Base-by-base conservation (phyloP, 345 rosid genomes). In the Gossypium rotundifolium region DNA sequence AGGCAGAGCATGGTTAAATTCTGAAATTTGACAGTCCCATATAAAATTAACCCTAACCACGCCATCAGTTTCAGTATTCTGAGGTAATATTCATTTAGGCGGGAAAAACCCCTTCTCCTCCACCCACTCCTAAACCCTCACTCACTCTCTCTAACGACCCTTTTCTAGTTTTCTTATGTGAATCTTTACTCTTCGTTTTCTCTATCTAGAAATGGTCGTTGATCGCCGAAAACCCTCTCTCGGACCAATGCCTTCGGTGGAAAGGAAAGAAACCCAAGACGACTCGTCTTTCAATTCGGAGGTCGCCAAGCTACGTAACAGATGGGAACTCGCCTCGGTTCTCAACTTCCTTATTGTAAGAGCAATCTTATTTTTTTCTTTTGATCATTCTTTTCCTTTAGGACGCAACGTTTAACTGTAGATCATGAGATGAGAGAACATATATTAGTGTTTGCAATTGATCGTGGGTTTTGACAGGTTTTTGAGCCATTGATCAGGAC, bases 311-410 rank as follows among this genome's bases (percentile, higher is more conserved):
- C 79, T 94, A 70, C 97, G 98, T 52, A 82, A 84, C 61, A 85
- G 88, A 58, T 94, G 98, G 98, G 97, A 94, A 76, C 91, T 94
- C 33, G 98, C 98, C 38, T 92, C 93, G 13, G 93, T 90, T 80
- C 91, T 94, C 73, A 92, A 90, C 80, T 94, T 94, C 79, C 74
- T 94, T 10, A 85, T 77, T 53, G 98, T 92, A 78, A 73, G 75
- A 73, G 54, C 54, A 22, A 51, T 38, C 38, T 33, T 27, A 1
- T 27, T 58, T 6, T 9, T 12, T 27, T 7, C 7, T 52, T 22
- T 7, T 25, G 22, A 33, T 33, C 40, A 33, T 33, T 33, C 40
- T 4, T 33, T 33, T 33, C 40, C 51, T 29, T 70, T 17, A 7
- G 55, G 22, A 46, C 8, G n/a, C 48, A 38, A 11, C 33, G 16